Conservation (phyloP, 352 stramenopile species). For the Phytopythium delawarense region DNA sequence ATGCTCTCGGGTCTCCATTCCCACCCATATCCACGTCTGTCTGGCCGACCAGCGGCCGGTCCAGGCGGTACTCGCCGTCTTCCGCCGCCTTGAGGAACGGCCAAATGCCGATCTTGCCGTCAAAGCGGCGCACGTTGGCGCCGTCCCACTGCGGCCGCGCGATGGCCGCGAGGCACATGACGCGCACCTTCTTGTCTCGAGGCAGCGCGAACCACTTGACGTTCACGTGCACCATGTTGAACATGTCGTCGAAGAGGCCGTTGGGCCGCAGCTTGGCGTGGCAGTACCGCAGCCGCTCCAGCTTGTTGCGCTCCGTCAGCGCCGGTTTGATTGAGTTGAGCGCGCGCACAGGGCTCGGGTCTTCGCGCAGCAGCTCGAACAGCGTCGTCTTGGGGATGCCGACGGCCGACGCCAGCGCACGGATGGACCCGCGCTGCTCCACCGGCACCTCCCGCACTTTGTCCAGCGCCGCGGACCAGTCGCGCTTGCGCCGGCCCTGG, state of each 20-base stretch:
- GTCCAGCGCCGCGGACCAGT: constrained; percentile 38
- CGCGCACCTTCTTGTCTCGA: constrained; percentile 28
- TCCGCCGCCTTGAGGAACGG: constrained; percentile 19
- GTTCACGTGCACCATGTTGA: constrained; percentile 41
- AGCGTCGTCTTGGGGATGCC: constrained; percentile 45
- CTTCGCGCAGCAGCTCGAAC: constrained; percentile 35
- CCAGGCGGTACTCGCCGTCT: constrained; percentile 1
- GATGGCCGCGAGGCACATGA: constrained; percentile 45
- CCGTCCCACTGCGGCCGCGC: constrained; percentile 36
- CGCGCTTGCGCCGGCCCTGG: constrained; percentile 33
- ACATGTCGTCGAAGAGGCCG: constrained; percentile 38
- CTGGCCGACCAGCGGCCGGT: not conserved
- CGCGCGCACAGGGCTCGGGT: constrained; percentile 16
- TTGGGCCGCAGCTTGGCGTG: constrained; percentile 25
- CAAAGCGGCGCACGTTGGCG: constrained; percentile 25
- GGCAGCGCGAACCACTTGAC: constrained; percentile 42
- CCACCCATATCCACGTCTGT: not conserved
- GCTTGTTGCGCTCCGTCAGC: constrained; percentile 38
- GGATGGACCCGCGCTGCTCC: constrained; percentile 31
- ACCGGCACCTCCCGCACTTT: constrained; percentile 38
- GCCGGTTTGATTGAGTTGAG: constrained; percentile 39
- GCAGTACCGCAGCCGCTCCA: constrained; percentile 33
- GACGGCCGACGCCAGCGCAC: constrained; percentile 29
- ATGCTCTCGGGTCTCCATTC: not conserved
- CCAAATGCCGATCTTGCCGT: constrained; percentile 46